Percentiles rank a stretch among this genome's conserved stretches.
Evolutionary conservation across 148 eudicot genomes (phyloP).

Genomic region (Bassia scoparia): DNA sequence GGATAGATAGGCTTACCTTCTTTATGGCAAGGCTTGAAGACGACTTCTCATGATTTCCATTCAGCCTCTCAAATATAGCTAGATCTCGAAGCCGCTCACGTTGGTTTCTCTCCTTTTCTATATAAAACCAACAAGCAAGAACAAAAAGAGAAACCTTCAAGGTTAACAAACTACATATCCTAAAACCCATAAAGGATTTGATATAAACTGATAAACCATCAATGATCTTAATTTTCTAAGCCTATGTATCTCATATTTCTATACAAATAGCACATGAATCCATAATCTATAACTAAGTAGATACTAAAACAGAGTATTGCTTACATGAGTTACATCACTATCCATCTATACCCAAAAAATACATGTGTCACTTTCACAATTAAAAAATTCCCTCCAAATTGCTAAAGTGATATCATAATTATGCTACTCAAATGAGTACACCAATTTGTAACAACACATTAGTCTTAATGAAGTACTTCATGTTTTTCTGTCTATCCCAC

Average conservation of each 20-base stretch:
- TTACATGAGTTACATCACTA: too few relatives aligned
- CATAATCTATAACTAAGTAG: too few relatives aligned
- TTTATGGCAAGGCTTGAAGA: constrained; percentile 82
- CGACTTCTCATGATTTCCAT: constrained; percentile 62
- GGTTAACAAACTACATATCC: background rate
- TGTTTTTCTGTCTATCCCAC: too few relatives aligned
- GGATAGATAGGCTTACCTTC: constrained; percentile 46
- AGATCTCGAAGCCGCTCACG: constrained; percentile 84
- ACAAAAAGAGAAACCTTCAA: background rate
- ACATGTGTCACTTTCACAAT: too few relatives aligned
- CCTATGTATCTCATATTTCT: background rate
- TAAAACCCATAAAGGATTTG: background rate
- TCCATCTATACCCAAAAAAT: too few relatives aligned
- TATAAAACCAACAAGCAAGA: constrained; percentile 4
- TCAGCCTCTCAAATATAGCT: constrained; percentile 79
- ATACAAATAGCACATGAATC: background rate
- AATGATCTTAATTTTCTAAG: background rate
- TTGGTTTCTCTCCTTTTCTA: constrained; percentile 73
- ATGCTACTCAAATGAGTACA: too few relatives aligned
- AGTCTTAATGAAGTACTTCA: too few relatives aligned
- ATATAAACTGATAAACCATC: background rate
- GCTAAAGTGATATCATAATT: too few relatives aligned
- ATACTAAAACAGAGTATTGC: too few relatives aligned
- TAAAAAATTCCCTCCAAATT: too few relatives aligned
- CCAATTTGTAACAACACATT: too few relatives aligned